Base-by-base conservation (phyloP, 2,329 filamentous ascomycete genomes). In the Xylariales sp. region DNA sequence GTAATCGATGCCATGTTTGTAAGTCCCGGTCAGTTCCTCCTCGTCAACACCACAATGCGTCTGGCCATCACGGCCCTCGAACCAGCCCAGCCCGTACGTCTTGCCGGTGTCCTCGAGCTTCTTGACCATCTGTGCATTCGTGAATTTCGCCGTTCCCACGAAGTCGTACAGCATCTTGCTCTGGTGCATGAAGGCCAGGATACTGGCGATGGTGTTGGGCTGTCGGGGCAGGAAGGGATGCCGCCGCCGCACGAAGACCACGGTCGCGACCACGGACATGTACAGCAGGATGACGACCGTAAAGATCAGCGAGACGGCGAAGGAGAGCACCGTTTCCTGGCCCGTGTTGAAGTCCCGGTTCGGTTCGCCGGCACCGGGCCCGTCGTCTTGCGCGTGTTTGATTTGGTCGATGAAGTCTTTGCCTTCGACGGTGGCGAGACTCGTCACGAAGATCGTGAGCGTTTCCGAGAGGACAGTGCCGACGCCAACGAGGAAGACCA, bases 101-200 rank as follows among this genome's bases (percentile, higher is more conserved):
- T 84, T 83, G 27, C 75, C 73, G n/a, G 76, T 62, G 8, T 59
- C 63, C 46, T 78, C 76, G 25, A 90, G 68, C 57, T 72, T 70
- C 42, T 62, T 61, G 48, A 74, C 77, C 79, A 88, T 86, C 56
- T 79, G 64, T 11, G 68, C 64, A 40, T 74, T 78, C 50, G 71
- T 75, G 38, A 82, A 63, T 62, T 78, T 78, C 46, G 82, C 76
- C 16, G 83, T 88, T 31, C 77, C 80, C 11, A 87, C 81, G 60
- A 90, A 90, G 54, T 80, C 78, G 47, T 80, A 81, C 33, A 90
- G 65, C 86, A 90, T 89, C 63, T 85, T 86, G 59, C 77, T 84
- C 64, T 88, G 84, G 61, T 90, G 82, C 45, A 90, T 85, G 55
- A 84, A 90, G 0, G 84, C 84, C 40, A 91, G 69, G 40, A 89